Evolutionary conservation across 2,329 filamentous ascomycete species (phyloP).

Genomic region (Cladosporium sp.): DNA sequence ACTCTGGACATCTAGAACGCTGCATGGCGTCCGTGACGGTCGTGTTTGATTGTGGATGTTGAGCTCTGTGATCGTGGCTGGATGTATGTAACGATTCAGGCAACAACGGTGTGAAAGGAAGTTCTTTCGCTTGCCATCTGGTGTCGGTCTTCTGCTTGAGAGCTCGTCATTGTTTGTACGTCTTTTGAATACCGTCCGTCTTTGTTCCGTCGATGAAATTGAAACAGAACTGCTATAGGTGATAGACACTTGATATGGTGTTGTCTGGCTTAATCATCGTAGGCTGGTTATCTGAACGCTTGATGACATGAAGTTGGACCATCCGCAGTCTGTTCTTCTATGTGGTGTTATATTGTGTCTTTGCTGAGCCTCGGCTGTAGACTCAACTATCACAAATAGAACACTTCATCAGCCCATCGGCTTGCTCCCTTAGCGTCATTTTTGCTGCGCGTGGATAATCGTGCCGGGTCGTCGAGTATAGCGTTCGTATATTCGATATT

Average conservation of each 20-base stretch:
- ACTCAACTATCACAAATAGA: no score
- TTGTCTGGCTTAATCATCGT: neutral
- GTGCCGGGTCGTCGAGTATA: neutral
- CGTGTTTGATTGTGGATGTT: neutral
- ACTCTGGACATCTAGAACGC: neutral
- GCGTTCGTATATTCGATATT: neutral
- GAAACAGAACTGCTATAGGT: neutral
- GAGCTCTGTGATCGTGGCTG: neutral
- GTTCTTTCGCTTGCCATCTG: neutral
- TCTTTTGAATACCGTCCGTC: no score
- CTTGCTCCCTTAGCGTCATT: no score
- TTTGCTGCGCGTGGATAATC: no score
- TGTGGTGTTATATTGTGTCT: no score
- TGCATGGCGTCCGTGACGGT: neutral
- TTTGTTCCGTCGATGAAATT: no score
- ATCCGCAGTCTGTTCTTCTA: neutral
- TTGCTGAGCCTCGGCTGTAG: neutral
- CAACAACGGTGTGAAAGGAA: neutral
- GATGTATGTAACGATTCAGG: neutral
- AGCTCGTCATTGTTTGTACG: no score
- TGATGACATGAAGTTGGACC: neutral
- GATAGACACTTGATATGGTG: neutral
- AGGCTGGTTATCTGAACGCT: neutral
- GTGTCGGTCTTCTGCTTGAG: neutral
- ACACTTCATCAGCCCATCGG: no score